A percentile compares a stretch with the other conserved stretches of the same genome.
These are phyloP conservation scores for Saccharomycopsis microspora DNA, from an alignment of 805 yeast species.

Conservation along the genomic window DNA sequence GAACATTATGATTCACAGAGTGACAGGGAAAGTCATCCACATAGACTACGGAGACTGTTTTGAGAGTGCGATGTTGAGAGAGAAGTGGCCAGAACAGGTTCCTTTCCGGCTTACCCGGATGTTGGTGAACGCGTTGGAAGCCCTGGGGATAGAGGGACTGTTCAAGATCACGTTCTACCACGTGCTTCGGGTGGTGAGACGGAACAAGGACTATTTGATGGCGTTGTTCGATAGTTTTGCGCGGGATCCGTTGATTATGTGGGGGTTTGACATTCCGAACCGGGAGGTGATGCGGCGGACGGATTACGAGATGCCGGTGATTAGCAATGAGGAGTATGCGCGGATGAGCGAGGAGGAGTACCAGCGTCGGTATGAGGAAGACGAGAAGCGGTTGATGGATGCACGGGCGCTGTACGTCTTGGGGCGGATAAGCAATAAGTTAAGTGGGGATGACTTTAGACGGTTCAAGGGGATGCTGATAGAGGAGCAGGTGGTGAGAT, in stretches of 20 bases:
- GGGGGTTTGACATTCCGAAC: slow-evolving; percentile 95
- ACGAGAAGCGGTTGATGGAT: slow-evolving; percentile 56
- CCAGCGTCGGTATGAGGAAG: slow-evolving; percentile 58
- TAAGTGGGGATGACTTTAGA: slow-evolving; percentile 88
- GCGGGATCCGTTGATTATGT: slow-evolving; percentile 93
- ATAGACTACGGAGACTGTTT: slow-evolving; percentile 99
- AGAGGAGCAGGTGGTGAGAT: slow-evolving; percentile 82
- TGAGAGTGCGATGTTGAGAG: slow-evolving; percentile 94
- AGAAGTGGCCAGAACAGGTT: slow-evolving; percentile 95
- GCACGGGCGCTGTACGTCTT: slow-evolving; percentile 86
- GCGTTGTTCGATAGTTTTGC: slow-evolving; percentile 98
- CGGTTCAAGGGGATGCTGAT: slow-evolving; percentile 61
- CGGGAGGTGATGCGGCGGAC: slow-evolving; percentile 66
- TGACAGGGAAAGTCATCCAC: slow-evolving; percentile 92
- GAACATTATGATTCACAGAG: slow-evolving; percentile 86
- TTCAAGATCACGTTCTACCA: slow-evolving; percentile 94
- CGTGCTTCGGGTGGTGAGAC: slow-evolving; percentile 90
- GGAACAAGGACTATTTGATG: slow-evolving; percentile 91
- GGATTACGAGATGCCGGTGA: slow-evolving; percentile 55
- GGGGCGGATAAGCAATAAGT: slow-evolving; percentile 81
- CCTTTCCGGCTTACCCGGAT: slow-evolving; percentile 94
- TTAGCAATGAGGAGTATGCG: slow-evolving; percentile 46
- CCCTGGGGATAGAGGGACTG: slow-evolving; percentile 95
- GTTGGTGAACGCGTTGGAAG: slow-evolving; percentile 98
- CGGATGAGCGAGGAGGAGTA: slow-evolving; percentile 41